phyloP scores from a whole-genome alignment of 768 basidiomycete genomes.

The Neoboletus subvelutipes region DNA sequence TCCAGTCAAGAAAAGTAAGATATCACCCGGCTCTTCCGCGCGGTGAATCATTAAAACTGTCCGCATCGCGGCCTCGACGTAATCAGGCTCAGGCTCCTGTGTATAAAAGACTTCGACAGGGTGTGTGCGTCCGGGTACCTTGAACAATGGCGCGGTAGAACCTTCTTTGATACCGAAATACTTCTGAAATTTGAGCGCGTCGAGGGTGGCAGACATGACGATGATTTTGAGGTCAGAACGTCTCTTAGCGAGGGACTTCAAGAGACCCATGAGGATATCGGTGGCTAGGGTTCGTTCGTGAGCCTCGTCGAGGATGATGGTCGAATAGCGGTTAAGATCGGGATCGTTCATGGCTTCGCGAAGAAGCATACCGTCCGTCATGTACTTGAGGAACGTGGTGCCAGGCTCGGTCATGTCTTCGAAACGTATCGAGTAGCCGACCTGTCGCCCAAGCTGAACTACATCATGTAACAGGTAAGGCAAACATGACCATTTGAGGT shows the following conservation, averaged over 20 bases:
- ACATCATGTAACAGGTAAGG: conserved; percentile 6
- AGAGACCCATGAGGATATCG: conserved; percentile 96
- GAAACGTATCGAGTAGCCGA: conserved; percentile 98
- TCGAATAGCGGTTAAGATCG: conserved; percentile 84
- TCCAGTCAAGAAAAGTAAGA: conserved; percentile 93
- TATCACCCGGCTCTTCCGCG: conserved; percentile 89
- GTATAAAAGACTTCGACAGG: conserved; percentile 96
- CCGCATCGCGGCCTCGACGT: conserved; percentile 94
- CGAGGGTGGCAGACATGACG: conserved; percentile 97
- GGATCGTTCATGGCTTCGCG: conserved; percentile 98
- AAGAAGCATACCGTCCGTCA: conserved; percentile 99
- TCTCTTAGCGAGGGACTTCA: conserved; percentile 79
- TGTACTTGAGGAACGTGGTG: conserved; percentile 96
- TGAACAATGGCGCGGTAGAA: conserved; percentile 72
- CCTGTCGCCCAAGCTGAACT: conserved; percentile 92
- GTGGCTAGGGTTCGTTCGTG: conserved; percentile 98
- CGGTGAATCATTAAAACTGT: conserved; percentile 97
- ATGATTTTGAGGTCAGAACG: conserved; percentile 93
- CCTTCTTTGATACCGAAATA: conserved; percentile 66
- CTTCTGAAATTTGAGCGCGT: conserved; percentile 94
- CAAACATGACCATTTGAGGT: not conserved
- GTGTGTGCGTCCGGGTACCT: conserved; percentile 90
- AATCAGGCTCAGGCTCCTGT: conserved; percentile 90
- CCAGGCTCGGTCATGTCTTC: conserved; percentile 83
- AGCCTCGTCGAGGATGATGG: conserved; percentile 97